A percentile compares a stretch with the other conserved stretches of the same genome.
phyloP scores from a whole-genome alignment of 1,284 basidiomycete genomes.

The Rhizopogon hawkerae region DNA sequence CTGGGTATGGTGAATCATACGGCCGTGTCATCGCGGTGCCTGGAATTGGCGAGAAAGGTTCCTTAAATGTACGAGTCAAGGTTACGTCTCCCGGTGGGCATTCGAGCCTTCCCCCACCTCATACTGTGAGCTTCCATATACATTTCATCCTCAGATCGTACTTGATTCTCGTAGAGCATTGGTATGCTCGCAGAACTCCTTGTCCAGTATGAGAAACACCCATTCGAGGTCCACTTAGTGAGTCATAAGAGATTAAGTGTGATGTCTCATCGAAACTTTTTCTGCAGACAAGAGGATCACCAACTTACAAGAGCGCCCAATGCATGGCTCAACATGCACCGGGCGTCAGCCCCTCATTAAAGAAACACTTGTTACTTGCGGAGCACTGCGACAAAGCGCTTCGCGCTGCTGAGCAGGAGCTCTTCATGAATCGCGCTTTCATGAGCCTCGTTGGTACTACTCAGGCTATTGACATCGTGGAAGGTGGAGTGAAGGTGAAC shows the following conservation, averaged over 20 bases:
- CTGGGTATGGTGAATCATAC: conserved; percentile 23
- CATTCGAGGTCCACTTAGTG: conserved; percentile 25
- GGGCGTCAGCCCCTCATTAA: conserved; percentile 31
- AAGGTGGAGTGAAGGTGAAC: conserved; percentile 56
- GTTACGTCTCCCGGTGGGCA: conserved; percentile 50
- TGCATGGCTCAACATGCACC: conserved; percentile 42
- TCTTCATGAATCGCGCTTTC: conserved; percentile 26
- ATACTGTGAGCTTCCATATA: conserved; percentile 23
- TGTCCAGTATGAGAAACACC: conserved; percentile 33
- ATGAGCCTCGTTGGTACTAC: conserved; percentile 39
- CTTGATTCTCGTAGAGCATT: conserved; percentile 29
- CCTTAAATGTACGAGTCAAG: conserved; percentile 37
- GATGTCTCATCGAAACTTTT: background rate
- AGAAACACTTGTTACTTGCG: conserved; percentile 30
- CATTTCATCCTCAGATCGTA: background rate
- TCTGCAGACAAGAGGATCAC: conserved; percentile 30
- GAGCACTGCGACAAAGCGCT: conserved; percentile 35
- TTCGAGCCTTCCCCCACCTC: conserved; percentile 43
- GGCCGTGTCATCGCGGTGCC: conserved; percentile 36
- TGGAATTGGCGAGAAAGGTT: conserved; percentile 52
- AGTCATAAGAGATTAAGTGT: background rate
- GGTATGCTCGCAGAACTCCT: conserved; percentile 39
- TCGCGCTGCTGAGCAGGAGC: conserved; percentile 31
- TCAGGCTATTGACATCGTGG: conserved; percentile 52
- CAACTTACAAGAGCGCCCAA: conserved; percentile 35